Conservation (phyloP, 441 rosid genomes). For the Populus trichocarpa region DNA sequence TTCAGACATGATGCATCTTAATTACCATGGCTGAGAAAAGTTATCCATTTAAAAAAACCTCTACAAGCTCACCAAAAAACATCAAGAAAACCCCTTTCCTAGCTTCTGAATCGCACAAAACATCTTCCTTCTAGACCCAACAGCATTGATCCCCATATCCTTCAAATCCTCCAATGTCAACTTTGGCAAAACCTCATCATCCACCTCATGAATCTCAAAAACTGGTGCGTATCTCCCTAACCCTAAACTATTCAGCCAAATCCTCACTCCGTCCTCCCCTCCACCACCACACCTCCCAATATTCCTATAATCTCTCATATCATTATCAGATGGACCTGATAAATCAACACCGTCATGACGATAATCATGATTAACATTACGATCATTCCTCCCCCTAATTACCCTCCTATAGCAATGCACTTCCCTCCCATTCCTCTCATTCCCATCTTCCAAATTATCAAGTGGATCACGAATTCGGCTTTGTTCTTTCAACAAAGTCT, state of each 20-base stretch:
- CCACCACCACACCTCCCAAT: conserved; percentile 32
- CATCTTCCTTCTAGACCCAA: conserved; percentile 96
- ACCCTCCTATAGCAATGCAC: conserved; percentile 30
- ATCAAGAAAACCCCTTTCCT: conserved; percentile 74
- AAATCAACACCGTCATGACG: conserved; percentile 40
- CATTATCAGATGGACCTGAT: conserved; percentile 56
- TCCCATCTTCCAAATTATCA: conserved; percentile 55
- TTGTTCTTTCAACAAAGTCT: conserved; percentile 53
- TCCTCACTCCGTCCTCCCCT: conserved; percentile 70
- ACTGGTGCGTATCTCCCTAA: conserved; percentile 83
- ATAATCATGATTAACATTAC: conserved; percentile 12
- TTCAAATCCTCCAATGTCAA: conserved; percentile 94
- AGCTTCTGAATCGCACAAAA: conserved; percentile 85
- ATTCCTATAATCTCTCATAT: conserved; percentile 30
- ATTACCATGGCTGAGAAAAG: conserved; percentile 35
- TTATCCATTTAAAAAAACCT: conserved; percentile 12
- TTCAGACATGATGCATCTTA: conserved; percentile 42
- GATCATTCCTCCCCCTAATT: conserved; percentile 27
- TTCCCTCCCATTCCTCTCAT: conserved; percentile 41
- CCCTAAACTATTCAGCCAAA: conserved; percentile 81
- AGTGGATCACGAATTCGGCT: conserved; percentile 52
- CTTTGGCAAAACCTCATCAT: conserved; percentile 88
- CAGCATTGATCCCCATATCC: conserved; percentile 97
- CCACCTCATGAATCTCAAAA: conserved; percentile 94
- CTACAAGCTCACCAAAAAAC: conserved; percentile 1